Conservation (phyloP, 2,329 filamentous ascomycete genomes). For the Furcasterigmium furcatum region DNA sequence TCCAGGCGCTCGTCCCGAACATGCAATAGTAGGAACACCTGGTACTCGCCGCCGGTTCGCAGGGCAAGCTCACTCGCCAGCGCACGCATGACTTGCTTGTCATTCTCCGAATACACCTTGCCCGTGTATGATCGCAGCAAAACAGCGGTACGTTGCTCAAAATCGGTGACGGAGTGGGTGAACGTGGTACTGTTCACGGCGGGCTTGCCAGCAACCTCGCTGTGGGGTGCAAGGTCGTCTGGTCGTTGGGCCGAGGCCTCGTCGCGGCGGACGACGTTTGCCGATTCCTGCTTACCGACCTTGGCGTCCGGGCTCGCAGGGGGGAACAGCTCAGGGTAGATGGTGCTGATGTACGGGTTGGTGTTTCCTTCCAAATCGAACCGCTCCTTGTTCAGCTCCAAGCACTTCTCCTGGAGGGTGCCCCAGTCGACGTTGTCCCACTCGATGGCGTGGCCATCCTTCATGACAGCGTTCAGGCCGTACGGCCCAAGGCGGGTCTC, state of each 20-base stretch:
- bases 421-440: constrained; percentile 72
- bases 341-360: constrained; percentile 38
- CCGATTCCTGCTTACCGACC: neutral
- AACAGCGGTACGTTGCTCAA: constrained; percentile 63
- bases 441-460: constrained; percentile 40
- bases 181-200: neutral
- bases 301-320: neutral
- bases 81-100: constrained; percentile 74
- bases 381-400: constrained; percentile 62
- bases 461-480: constrained; percentile 47
- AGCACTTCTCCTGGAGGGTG: constrained; percentile 63
- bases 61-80: constrained; percentile 75
- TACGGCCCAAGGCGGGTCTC: constrained; percentile 68
- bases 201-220: neutral
- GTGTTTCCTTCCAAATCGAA: constrained; percentile 43
- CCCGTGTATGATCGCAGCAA: constrained; percentile 74
- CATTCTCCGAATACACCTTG: constrained; percentile 74
- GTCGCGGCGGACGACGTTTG: neutral
- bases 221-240: neutral
- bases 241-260: neutral
- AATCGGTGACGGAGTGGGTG: constrained; percentile 12
- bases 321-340: constrained; percentile 28
- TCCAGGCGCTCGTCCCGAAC: constrained; percentile 61
- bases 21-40: constrained; percentile 77
- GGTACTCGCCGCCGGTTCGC: constrained; percentile 75